Base-by-base conservation (phyloP, 2,329 filamentous ascomycete species). In the Beauveria australis region DNA sequence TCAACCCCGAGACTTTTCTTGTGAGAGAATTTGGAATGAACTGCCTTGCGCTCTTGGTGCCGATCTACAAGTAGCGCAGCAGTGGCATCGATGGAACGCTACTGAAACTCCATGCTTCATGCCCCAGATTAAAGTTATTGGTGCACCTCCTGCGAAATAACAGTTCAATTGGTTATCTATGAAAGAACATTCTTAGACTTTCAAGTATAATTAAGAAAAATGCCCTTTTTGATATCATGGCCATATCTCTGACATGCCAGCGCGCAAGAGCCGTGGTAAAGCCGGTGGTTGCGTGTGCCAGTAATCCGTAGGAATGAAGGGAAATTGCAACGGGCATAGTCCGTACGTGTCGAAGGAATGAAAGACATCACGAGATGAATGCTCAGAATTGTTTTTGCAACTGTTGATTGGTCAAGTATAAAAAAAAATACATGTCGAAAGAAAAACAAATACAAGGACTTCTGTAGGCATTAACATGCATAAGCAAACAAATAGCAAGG, bases 81-180 rank as follows among this genome's bases (percentile, higher is more conserved):
- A 26, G 28, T n/a, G 19, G 8, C 24, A 28, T 40, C 12, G 43
- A 47, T 44, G 53, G 28, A 47, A 56, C 53, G 43, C 28, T 40
- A 26, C 30, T 57, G 54, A 57, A 57, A 57, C 54, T 57, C 14
- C 2, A 48, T 37, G 54, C 54, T 24, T 40, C 19, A 57, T 48
- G 54, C 54, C 12, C 41, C 16, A 6, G 16, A 16, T 9, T 18
- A 16, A 8, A 16, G 49, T 40, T 52, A 30, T 8, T 18, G 6
- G 30, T 24, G 10, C 33, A 26, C n/a, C n/a, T n/a, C 3, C 16
- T n/a, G n/a, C 2, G 3, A 37, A 26, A 14, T 9, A 47, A 19
- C 18, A 19, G 30, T 33, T 3, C 30, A 33, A 33, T 12, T 33
- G 30, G 4, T 33, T 5, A 5, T 12, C 5, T 33, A 5, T 33